These are phyloP conservation scores for Phlebiopsis gigantea DNA, from an alignment of 768 basidiomycete genomes.

Conservation along the genomic window DNA sequence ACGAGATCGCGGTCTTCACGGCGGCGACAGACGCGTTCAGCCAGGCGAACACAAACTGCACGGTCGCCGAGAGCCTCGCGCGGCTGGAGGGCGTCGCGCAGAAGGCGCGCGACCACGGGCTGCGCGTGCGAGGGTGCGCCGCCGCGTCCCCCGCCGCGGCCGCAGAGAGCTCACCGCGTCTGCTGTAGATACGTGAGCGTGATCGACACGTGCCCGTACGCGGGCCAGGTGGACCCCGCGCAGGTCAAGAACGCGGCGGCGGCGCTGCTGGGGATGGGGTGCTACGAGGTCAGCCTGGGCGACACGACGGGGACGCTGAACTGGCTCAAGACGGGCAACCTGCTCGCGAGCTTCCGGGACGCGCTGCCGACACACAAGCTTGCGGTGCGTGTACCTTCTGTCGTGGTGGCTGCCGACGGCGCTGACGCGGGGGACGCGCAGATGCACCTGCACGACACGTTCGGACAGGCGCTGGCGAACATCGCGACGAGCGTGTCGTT, in stretches of 20 bases:
- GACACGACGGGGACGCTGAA: conserved; percentile 90
- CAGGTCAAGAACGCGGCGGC: conserved; percentile 65
- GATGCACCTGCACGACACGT: conserved; percentile 83
- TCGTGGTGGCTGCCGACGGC: background rate
- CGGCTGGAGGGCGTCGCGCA: conserved; percentile 57
- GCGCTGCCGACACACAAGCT: conserved; percentile 56
- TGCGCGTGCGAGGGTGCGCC: conserved; percentile 67
- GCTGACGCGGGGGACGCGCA: no score
- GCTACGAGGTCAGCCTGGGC: conserved; percentile 88
- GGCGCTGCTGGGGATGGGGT: conserved; percentile 81
- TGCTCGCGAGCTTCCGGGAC: conserved; percentile 34
- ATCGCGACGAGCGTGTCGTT: conserved; percentile 63
- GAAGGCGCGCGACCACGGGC: conserved; percentile 50
- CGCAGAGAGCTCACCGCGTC: background rate
- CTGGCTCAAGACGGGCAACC: conserved; percentile 69
- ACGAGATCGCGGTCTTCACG: conserved; percentile 88
- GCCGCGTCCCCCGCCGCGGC: conserved; percentile 23
- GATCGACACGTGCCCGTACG: conserved; percentile 79
- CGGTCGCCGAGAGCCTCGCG: conserved; percentile 63
- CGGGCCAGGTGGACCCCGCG: conserved; percentile 65
- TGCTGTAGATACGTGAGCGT: conserved; percentile 78
- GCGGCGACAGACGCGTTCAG: conserved; percentile 86
- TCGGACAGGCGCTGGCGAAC: conserved; percentile 77
- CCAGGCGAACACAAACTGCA: conserved; percentile 78
- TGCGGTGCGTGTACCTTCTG: conserved; percentile 47